These are phyloP conservation scores for Xylaria arbuscula DNA, from an alignment of 2,329 filamentous ascomycete species.

Conservation along the genomic window DNA sequence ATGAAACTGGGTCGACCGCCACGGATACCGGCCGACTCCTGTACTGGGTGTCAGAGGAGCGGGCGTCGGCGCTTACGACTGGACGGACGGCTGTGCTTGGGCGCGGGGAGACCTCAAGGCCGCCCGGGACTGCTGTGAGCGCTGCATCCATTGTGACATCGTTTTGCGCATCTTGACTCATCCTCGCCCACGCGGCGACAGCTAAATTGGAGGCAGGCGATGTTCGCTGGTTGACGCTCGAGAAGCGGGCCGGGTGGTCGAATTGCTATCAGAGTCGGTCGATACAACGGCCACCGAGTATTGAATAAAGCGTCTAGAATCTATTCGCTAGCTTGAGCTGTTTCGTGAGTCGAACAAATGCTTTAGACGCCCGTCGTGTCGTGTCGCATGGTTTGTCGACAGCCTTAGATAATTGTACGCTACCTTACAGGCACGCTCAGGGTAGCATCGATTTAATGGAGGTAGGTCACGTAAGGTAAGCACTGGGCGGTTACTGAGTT, in stretches of 20 bases:
- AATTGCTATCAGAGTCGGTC: conserved; percentile 3
- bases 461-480: not conserved
- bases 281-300: conserved; percentile 5
- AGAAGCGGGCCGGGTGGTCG: conserved; percentile 17
- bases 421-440: not conserved
- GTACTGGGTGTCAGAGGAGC: conserved; percentile 64
- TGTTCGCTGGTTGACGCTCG: conserved; percentile 20
- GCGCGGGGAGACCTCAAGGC: conserved; percentile 43
- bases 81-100: conserved; percentile 40
- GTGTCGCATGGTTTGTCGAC: conserved; percentile 34
- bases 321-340: conserved; percentile 6
- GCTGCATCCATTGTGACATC: conserved; percentile 46
- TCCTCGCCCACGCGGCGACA: conserved; percentile 49
- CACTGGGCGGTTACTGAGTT: not conserved
- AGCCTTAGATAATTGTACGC: conserved; percentile 25
- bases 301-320: conserved; percentile 2
- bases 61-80: conserved; percentile 34
- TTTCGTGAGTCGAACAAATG: conserved; percentile 27
- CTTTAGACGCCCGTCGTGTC: conserved; percentile 18
- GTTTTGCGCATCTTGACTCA: conserved; percentile 53
- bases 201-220: conserved; percentile 28
- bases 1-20: conserved; percentile 87
- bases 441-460: conserved; percentile 2
- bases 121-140: conserved; percentile 44
- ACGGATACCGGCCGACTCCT: conserved; percentile 75